Evolutionary conservation across 371 early-diverging fungal species (phyloP), one percentile per base, ranked within the genome.

Genomic region (Mucor saturninus): DNA sequence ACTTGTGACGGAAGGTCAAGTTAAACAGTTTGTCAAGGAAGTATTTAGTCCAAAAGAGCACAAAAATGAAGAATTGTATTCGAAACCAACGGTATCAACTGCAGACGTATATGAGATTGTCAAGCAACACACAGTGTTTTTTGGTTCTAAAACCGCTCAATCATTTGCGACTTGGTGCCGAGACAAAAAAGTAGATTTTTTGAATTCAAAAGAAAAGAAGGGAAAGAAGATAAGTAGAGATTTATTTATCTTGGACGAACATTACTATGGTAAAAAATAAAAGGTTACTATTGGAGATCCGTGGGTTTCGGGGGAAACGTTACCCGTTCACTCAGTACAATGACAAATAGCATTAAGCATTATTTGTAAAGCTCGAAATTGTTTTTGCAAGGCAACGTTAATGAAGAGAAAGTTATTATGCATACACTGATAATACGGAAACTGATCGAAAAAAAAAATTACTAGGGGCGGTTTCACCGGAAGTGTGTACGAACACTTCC

Each of bases 151-250:
- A 13, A 54, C 55, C 9, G 14, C 54, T 1, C 46, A 55, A 42
- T 62, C 63, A 55, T 62, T 62, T 48, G 49, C 63, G 37, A 31
- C 48, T 29, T 56, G 56, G 56, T 56, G 56, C 31, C 49, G 48
- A 39, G 52, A 26, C 14, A 49, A 56, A 45, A 51, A 65, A 35
- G 56, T 56, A 56, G 56, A 60, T 29, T 53, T 60, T 60, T 52
- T 60, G 35, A 38, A 40, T 51, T 5, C 50, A 39, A 60, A 60
- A 15, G 53, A 21, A 31, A 60, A 60, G 15, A 52, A 60, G n/a
- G 29, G 32, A 38, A 45, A 54, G 31, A 14, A 8, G 14, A 13
- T 42, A 2, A 35, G 1, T 31, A 45, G 54, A 61, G 61, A 54
- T 0, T 46, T 53, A 46, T 46, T 8, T 61, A 14, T 61, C 54